Evolutionary conservation across 2,329 filamentous ascomycete genomes (phyloP).

Genomic region (Trichoderma oligosporum): DNA sequence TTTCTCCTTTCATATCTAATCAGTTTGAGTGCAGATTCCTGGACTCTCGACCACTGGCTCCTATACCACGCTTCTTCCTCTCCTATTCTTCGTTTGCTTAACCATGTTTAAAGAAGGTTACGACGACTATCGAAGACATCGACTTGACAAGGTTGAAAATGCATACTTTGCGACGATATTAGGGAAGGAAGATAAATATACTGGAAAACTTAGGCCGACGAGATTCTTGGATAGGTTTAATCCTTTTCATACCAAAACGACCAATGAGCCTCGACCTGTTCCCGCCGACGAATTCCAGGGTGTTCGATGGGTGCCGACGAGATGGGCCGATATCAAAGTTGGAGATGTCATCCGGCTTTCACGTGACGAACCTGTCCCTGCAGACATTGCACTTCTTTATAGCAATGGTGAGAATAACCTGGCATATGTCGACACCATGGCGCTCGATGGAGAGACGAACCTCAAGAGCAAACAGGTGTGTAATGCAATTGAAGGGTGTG

Average conservation of each 20-base stretch:
- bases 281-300: conserved; percentile 60
- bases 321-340: conserved; percentile 47
- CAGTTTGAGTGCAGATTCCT: conserved; percentile 57
- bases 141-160: conserved; percentile 80
- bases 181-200: conserved; percentile 36
- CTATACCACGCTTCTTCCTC: conserved; percentile 69
- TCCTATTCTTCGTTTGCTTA: conserved; percentile 72
- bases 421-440: conserved; percentile 83
- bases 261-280: conserved; percentile 28
- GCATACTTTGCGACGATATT: conserved; percentile 47
- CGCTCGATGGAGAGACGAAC: conserved; percentile 77
- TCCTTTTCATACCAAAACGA: conserved; percentile 33
- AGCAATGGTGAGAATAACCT: conserved; percentile 72
- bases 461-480: conserved; percentile 72
- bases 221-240: conserved; percentile 30
- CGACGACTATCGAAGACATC: conserved; percentile 76
- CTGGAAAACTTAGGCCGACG: conserved; percentile 27
- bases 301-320: conserved; percentile 48
- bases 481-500: conserved; percentile 56
- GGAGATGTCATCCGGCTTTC: conserved; percentile 48
- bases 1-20: conserved; percentile 31
- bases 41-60: conserved; percentile 71
- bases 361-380: conserved; percentile 76
- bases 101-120: conserved; percentile 85
- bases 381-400: conserved; percentile 76